Percentiles rank a stretch among this genome's conserved stretches.
Conservation (phyloP, 2,329 filamentous ascomycete genomes). For the Fulvia fulva region DNA sequence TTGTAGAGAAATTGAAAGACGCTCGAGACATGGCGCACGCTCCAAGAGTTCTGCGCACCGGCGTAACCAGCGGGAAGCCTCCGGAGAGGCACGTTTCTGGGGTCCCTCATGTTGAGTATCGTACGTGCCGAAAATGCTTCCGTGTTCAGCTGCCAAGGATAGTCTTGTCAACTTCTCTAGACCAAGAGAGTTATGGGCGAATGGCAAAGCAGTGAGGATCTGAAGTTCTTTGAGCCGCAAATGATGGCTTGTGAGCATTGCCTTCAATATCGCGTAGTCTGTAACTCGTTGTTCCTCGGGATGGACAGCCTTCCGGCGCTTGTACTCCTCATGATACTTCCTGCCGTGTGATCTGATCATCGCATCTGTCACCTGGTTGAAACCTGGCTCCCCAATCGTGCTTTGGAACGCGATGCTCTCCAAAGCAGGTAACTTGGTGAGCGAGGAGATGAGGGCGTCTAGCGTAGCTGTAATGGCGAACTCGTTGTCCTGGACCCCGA, state of each 20-base stretch:
- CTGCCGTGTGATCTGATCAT: not conserved
- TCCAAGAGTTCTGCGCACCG: not conserved
- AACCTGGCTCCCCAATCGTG: not conserved
- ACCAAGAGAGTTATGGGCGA: not conserved
- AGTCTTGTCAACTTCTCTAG: not conserved
- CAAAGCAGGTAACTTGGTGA: not conserved
- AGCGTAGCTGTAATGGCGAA: not conserved
- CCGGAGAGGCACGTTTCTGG: not conserved
- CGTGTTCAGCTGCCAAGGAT: not conserved
- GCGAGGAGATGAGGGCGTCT: not conserved
- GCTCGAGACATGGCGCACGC: not conserved
- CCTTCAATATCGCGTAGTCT: not conserved
- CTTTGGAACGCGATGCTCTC: not conserved
- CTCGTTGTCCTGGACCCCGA: not conserved
- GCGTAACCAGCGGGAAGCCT: not conserved
- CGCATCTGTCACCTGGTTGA: not conserved
- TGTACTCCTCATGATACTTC: not conserved
- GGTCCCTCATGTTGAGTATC: not conserved
- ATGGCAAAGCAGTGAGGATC: not conserved
- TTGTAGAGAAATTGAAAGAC: not conserved
- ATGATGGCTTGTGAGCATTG: not conserved
- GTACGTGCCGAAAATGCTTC: not conserved
- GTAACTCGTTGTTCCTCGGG: not conserved
- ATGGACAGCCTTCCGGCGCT: not conserved
- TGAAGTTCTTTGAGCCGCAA: not conserved